These are phyloP conservation scores for Sporothrix schenckii DNA, from an alignment of 2,329 filamentous ascomycete species.

Conservation along the genomic window DNA sequence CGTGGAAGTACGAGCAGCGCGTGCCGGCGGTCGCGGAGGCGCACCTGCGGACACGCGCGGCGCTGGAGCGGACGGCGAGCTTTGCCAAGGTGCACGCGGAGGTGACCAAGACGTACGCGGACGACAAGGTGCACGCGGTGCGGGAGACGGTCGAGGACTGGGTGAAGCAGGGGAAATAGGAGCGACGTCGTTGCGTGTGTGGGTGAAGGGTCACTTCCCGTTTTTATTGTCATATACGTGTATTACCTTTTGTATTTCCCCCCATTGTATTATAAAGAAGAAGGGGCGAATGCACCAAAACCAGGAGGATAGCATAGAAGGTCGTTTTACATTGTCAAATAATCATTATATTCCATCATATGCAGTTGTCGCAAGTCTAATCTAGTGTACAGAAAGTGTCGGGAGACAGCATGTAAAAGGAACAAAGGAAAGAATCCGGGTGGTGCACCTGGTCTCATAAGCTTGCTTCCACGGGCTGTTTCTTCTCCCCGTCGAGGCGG, in stretches of 20 bases:
- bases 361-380: constrained; percentile 19
- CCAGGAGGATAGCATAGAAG: constrained; percentile 25
- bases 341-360: constrained; percentile 26
- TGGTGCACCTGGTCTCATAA: not conserved
- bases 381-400: not conserved
- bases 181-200: too few species aligned
- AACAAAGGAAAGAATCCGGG: not conserved
- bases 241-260: constrained; percentile 24
- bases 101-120: constrained; percentile 70
- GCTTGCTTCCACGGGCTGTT: not conserved
- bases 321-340: constrained; percentile 17
- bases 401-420: not conserved
- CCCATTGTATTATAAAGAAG: constrained; percentile 36
- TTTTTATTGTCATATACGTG: constrained; percentile 20
- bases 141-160: constrained; percentile 81
- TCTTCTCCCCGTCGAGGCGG: constrained; percentile 29
- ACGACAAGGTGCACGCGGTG: constrained; percentile 76
- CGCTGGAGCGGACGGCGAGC: constrained; percentile 68
- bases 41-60: constrained; percentile 72
- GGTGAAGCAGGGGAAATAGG: constrained; percentile 85
- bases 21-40: constrained; percentile 81
- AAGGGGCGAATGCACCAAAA: constrained; percentile 28
- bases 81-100: constrained; percentile 75
- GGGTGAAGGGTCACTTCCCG: not conserved
- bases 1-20: constrained; percentile 91